Conservation (phyloP, 2,329 filamentous ascomycete genomes). For the Botrytis cinerea region DNA sequence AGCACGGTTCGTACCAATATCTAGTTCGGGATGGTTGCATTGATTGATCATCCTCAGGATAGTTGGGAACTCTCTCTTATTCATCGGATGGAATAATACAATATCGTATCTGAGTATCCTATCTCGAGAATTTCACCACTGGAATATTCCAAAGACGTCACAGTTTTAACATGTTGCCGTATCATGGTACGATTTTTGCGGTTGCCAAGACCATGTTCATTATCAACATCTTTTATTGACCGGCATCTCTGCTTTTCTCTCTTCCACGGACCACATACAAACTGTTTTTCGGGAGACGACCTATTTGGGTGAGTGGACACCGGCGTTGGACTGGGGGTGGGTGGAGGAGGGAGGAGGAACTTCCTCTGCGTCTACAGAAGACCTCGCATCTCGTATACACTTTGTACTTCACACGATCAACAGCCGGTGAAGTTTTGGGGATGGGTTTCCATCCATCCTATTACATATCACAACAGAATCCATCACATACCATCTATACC, state of each 20-base stretch:
- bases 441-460: background rate
- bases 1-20: background rate
- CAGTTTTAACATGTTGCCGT: background rate
- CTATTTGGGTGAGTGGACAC: background rate
- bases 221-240: background rate
- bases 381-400: too few species aligned
- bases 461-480: background rate
- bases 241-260: background rate
- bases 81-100: background rate
- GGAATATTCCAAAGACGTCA: background rate
- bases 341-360: background rate
- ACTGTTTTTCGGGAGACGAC: background rate
- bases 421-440: background rate
- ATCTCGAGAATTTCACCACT: background rate
- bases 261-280: background rate
- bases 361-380: background rate
- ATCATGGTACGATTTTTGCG: background rate
- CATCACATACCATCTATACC: background rate
- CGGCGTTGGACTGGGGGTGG: background rate
- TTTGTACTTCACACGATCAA: background rate
- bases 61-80: background rate
- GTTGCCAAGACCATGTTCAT: conserved; percentile 3
- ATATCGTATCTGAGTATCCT: background rate
- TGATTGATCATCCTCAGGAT: background rate
- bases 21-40: background rate